Base-by-base conservation (phyloP, 2,329 filamentous ascomycete genomes). In the Colletotrichum sp. region DNA sequence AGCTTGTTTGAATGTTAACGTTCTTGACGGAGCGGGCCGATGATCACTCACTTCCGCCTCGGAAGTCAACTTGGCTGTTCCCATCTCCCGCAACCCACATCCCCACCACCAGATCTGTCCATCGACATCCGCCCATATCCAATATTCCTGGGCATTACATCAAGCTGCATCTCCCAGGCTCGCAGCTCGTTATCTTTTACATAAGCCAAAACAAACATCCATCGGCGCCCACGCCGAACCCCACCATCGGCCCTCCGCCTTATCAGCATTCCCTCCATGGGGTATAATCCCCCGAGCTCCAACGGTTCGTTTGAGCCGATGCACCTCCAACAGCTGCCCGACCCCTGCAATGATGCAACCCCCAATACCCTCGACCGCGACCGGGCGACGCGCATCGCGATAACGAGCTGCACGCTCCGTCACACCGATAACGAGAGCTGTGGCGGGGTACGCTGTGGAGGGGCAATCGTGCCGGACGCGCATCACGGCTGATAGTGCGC, bases 231-330 rank as follows among this genome's bases (percentile, higher is more conserved):
- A 12, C 48, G 25, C 22, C 48, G 34, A 61, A 48, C 59, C 48
- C 68, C 52, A 36, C 52, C 30, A 30, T 55, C 39, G 15, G 71
- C 25, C 71, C 64, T 61, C 70, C 73, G 73, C 36, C 70, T 76
- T 76, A 76, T 76, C 74, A 68, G 22, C 44, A 59, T 8, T 28
- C 19, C 57, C 44, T 61, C 36, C 68, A 70, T 64, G 57, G 44
- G 34, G 22, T 39, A 55, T 34, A 60, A 68, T 6, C 61, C 27
- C 39, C 73, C 64, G 48, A 71, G n/a, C 69, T 73, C 74, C 74
- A 74, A 74, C 74, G 74, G 64, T 76, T 69, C 15, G 34, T 76
- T 68, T 76, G 57, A 27, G n/a, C 64, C 70, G 70, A 75, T 65
- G 44, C 19, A n/a, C 4, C 34, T 72, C 36, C 55, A 34, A 32